These are phyloP conservation scores for Leccinum uliginosum DNA, from an alignment of 768 basidiomycete species.

Conservation along the genomic window DNA sequence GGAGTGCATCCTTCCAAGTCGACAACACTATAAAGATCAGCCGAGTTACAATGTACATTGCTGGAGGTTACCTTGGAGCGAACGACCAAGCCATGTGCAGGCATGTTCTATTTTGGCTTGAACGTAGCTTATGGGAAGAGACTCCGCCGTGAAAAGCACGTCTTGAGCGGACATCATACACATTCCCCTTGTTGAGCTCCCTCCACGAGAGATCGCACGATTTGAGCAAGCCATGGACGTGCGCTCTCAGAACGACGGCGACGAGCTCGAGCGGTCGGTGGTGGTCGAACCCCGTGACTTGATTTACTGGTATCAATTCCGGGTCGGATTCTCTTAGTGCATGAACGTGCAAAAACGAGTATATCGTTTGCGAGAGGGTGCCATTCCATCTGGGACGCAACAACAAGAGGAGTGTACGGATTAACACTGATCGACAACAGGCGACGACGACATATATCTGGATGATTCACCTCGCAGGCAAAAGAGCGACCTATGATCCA, in stretches of 20 bases:
- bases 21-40: slow-evolving; percentile 35
- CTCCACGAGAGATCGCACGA: slow-evolving; percentile 80
- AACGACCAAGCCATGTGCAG: slow-evolving; percentile 50
- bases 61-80: slow-evolving; percentile 36
- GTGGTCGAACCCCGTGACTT: slow-evolving; percentile 32
- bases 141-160: slow-evolving; percentile 42
- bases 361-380: slow-evolving; percentile 88
- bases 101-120: slow-evolving; percentile 59
- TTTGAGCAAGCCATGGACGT: slow-evolving; percentile 67
- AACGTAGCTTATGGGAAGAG: slow-evolving; percentile 49
- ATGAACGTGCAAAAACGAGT: slow-evolving; percentile 72
- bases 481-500: slow-evolving; percentile 81
- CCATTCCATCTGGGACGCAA: slow-evolving; percentile 69
- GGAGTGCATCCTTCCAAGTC: slow-evolving; percentile 48
- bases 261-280: slow-evolving; percentile 58
- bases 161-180: slow-evolving; percentile 63
- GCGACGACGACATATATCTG: background rate
- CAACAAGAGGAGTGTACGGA: slow-evolving; percentile 5
- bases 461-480: slow-evolving; percentile 65
- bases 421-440: background rate
- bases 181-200: slow-evolving; percentile 67
- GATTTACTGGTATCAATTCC: slow-evolving; percentile 30
- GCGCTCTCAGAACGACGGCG: slow-evolving; percentile 63
- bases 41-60: background rate
- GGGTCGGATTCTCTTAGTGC: slow-evolving; percentile 57